These are phyloP conservation scores for Penicillium roqueforti DNA, from an alignment of 495 filamentous ascomycete species.

Conservation along the genomic window DNA sequence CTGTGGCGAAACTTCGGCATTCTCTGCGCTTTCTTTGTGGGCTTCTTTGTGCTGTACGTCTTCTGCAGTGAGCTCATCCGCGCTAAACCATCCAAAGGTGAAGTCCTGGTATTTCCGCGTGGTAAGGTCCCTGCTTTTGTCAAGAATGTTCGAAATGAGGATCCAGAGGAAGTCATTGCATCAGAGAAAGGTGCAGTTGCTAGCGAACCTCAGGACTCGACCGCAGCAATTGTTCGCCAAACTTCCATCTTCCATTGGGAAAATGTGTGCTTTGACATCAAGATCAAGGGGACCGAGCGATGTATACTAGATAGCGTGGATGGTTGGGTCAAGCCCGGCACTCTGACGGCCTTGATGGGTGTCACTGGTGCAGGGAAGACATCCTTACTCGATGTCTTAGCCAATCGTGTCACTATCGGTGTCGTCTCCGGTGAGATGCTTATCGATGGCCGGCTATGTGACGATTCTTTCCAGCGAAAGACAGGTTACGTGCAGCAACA, in stretches of 20 bases:
- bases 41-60: constrained; percentile 64
- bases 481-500: constrained; percentile 94
- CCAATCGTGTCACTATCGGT: constrained; percentile 78
- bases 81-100: constrained; percentile 77
- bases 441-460: constrained; percentile 70
- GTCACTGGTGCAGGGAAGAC: constrained; percentile 61
- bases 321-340: constrained; percentile 90
- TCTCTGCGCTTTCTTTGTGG: constrained; percentile 66
- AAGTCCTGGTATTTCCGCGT: constrained; percentile 81
- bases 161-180: constrained; percentile 31
- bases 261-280: constrained; percentile 82
- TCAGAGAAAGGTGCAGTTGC: constrained; percentile 31
- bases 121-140: constrained; percentile 63
- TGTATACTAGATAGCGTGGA: constrained; percentile 78
- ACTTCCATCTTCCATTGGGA: constrained; percentile 83
- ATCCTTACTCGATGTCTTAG: constrained; percentile 51
- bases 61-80: constrained; percentile 69
- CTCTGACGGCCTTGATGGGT: constrained; percentile 82
- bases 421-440: constrained; percentile 83
- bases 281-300: constrained; percentile 72
- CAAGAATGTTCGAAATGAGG: constrained; percentile 41
- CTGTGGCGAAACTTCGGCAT: constrained; percentile 84
- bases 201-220: constrained; percentile 11
- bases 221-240: constrained; percentile 45
- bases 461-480: constrained; percentile 81